Base-by-base conservation (phyloP, 345 rosid species). In the Erodium maritimum region DNA sequence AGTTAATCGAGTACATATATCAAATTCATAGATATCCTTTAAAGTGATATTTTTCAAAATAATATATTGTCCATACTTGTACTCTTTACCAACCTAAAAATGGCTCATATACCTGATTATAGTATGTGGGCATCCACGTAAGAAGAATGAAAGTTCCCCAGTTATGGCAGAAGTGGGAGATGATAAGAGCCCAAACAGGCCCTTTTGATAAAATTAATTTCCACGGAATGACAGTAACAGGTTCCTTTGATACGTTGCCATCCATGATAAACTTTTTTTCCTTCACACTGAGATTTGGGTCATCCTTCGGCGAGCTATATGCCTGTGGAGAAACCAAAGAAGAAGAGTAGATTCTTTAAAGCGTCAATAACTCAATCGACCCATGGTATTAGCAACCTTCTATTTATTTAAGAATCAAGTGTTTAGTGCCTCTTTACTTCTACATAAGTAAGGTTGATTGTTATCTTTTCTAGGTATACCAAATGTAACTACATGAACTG, bases 61-160 rank as follows among this genome's bases (percentile, higher is more conserved):
- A 37, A 37, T 37, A 37, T 37, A 6, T 5, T 4, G 14, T 37
- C 13, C 46, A 37, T 37, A 4, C 6, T 5, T 11, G 1, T 37
- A 37, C 46, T 37, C 46, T 37, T 37, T 6, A 3, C 46, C 46
- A 5, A 37, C 10, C 46, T 12, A 5, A 11, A 8, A 5, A 5
- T 37, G 46, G 6, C 46, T 37, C 33, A 55, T 54, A 48, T 71
- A 84, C 98, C 98, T 91, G 98, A 77, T 84, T 91, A 81, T 91
- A 91, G 76, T 91, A 88, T 19, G 95, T 88, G 16, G 98, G 98
- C 98, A 91, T 91, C 98, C 98, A 91, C 23, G 98, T 91, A 66
- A 88, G 69, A 59, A 91, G 83, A 70, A 91, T 86, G 71, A 91
- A 91, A 8, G 98, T 88, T 68, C 98, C 98, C 98, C 98, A 91